Base-by-base conservation (phyloP, 768 basidiomycete species). In the Panaeolus papilionaceus region DNA sequence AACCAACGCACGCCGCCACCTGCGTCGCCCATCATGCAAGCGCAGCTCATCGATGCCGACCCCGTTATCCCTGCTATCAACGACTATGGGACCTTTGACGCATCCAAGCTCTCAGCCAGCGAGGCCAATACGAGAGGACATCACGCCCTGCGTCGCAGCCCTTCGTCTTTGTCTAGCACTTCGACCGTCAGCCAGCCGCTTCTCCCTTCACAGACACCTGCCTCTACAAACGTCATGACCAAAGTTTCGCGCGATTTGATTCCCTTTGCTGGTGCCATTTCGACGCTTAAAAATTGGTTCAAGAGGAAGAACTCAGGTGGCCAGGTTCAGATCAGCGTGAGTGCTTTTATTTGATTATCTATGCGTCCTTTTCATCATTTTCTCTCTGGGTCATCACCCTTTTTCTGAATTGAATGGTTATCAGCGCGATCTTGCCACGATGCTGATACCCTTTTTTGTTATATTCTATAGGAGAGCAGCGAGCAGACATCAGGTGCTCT, bases 51-150 rank as follows among this genome's bases (percentile, higher is more conserved):
- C 16, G 64, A 66, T 9, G 49, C 40, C 18, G 70, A 84, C 70
- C 82, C 83, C 1, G 69, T 81, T 18, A 80, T 85, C 38, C 82
- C 84, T 0, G 75, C 84, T 5, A 83, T 84, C 73, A 86, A 84
- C 69, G 79, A 80, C 1, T 88, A 88, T 67, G 86, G 87, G 4
- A 84, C 84, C 9, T 84, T 86, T 67, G 72, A 81, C 40, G 71
- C 78, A n/a, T 65, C 70, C 10, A 66, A 67, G 66, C 61, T 71
- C 63, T 39, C 67, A 38, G 68, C 71, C 10, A 61, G 62, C 18
- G 54, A 58, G 14, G 54, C 54, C 20, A 58, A 12, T 10, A 12
- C 14, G 69, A 68, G 23, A 67, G 71, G 28, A 51, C 68, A 44
- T 68, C 77, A 42, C 74, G 40, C 74, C 4, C 62, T 66, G 38